Evolutionary conservation across 2,329 filamentous ascomycete genomes (phyloP).

Genomic region (Ambrosiella xylebori): DNA sequence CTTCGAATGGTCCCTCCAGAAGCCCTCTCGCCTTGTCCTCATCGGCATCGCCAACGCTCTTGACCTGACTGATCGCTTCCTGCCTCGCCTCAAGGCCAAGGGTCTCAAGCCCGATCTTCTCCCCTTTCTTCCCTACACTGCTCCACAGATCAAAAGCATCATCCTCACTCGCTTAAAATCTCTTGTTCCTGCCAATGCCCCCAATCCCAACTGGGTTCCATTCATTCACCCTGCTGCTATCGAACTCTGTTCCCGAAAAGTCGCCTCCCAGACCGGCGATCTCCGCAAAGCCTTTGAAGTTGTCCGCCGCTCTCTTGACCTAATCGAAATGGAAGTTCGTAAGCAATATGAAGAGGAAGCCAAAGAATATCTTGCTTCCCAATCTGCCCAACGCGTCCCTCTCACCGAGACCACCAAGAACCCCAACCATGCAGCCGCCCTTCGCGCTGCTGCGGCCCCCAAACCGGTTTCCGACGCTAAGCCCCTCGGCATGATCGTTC

Average conservation of each 20-base stretch:
- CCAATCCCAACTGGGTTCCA: conserved; percentile 47
- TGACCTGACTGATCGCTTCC: conserved; percentile 84
- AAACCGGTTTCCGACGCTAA: conserved; percentile 17
- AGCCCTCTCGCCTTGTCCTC: conserved; percentile 61
- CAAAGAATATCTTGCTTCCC: conserved; percentile 37
- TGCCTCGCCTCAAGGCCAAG: conserved; percentile 81
- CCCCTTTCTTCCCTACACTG: conserved; percentile 84
- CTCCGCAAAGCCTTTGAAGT: conserved; percentile 91
- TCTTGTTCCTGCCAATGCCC: conserved; percentile 41
- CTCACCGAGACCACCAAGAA: conserved; percentile 71
- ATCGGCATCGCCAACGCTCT: conserved; percentile 93
- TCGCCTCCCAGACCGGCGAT: conserved; percentile 85
- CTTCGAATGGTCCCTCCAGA: conserved; percentile 90
- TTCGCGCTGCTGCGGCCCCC: conserved; percentile 27
- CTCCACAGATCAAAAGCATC: conserved; percentile 70
- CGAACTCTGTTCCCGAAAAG: conserved; percentile 84
- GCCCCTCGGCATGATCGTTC: conserved; percentile 30
- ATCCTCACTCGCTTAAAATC: conserved; percentile 69
- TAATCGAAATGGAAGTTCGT: conserved; percentile 71
- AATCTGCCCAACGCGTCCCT: conserved; percentile 56
- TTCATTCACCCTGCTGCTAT: conserved; percentile 91
- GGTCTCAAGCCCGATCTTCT: conserved; percentile 81
- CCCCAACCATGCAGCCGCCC: conserved; percentile 17
- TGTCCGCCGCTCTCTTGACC: conserved; percentile 71
- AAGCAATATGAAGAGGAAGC: conserved; percentile 50